A percentile compares a stretch with the other conserved stretches of the same genome.
phyloP scores from a whole-genome alignment of 805 yeast species.

The Kluyveromyces nonfermentans region DNA sequence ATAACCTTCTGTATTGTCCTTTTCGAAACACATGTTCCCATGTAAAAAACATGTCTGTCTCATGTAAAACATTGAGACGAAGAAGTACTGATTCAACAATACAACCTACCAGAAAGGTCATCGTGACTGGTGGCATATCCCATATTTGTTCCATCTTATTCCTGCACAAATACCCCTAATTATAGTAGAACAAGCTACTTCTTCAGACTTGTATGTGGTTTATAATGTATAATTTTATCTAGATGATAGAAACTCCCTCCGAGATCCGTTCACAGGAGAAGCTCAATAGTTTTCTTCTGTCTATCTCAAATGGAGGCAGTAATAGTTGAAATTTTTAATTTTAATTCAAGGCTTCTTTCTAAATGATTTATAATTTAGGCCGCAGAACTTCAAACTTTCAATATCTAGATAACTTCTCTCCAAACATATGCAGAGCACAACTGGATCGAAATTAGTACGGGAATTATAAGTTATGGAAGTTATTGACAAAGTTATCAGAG shows the following conservation, averaged over 20 bases:
- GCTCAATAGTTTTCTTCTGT: not conserved
- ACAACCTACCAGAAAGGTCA: constrained; percentile 6
- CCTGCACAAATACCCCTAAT: not conserved
- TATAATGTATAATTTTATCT: not conserved
- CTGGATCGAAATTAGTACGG: too few relatives aligned
- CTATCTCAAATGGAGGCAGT: not conserved
- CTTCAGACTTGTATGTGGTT: not conserved
- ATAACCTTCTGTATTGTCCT: constrained; percentile 31
- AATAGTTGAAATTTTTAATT: too few relatives aligned
- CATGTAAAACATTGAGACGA: constrained; percentile 19
- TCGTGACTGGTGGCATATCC: constrained; percentile 33
- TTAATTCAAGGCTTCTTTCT: not conserved
- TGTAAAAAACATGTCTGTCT: constrained; percentile 28
- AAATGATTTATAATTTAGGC: too few relatives aligned
- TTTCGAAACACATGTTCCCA: constrained; percentile 32
- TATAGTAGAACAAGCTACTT: not conserved
- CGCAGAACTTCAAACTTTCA: too few relatives aligned
- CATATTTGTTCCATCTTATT: not conserved
- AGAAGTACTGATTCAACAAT: not conserved
- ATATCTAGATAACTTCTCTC: too few relatives aligned
- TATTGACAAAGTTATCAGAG: not conserved
- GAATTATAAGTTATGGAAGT: not conserved
- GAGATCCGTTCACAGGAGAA: not conserved
- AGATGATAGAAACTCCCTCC: not conserved
- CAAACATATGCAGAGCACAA: too few relatives aligned